Percentiles rank a stretch among this genome's conserved stretches.
Evolutionary conservation across 2,329 filamentous ascomycete species (phyloP).

Genomic region (Neoscytalidium dimidiatum): DNA sequence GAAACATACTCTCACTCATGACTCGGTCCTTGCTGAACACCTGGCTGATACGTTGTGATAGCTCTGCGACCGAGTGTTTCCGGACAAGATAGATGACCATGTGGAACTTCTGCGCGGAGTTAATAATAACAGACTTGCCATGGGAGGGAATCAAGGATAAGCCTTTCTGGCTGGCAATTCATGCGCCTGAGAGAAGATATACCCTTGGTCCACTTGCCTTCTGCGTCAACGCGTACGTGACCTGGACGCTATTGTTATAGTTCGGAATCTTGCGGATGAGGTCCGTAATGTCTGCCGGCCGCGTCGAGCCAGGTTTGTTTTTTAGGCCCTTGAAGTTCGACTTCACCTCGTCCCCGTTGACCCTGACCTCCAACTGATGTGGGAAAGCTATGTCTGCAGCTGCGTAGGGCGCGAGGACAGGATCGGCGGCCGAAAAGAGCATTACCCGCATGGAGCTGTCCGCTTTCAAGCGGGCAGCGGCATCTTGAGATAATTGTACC

Average conservation of each 20-base stretch:
- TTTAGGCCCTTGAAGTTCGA: slow-evolving; percentile 94
- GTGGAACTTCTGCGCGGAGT: slow-evolving; percentile 40
- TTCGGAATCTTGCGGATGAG: slow-evolving; percentile 69
- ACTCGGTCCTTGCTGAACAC: slow-evolving; percentile 81
- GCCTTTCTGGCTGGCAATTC: not conserved
- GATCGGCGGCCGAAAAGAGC: slow-evolving; percentile 77
- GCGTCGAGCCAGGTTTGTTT: slow-evolving; percentile 92
- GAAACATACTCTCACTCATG: slow-evolving; percentile 73
- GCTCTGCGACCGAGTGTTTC: slow-evolving; percentile 67
- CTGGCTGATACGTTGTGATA: slow-evolving; percentile 69
- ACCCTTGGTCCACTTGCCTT: slow-evolving; percentile 56
- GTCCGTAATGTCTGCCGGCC: slow-evolving; percentile 86
- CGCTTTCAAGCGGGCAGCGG: slow-evolving; percentile 57
- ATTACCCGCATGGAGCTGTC: slow-evolving; percentile 72
- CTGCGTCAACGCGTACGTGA: slow-evolving; percentile 89
- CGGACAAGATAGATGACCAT: slow-evolving; percentile 76
- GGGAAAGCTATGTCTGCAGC: slow-evolving; percentile 79
- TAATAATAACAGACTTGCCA: not conserved
- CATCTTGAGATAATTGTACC: slow-evolving; percentile 57
- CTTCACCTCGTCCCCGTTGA: slow-evolving; percentile 85
- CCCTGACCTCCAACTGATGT: slow-evolving; percentile 86
- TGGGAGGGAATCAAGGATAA: not conserved
- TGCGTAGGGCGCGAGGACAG: slow-evolving; percentile 30
- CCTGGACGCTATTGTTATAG: slow-evolving; percentile 75
- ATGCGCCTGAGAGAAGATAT: slow-evolving; percentile 23